A percentile compares a stretch with the other conserved stretches of the same genome.
These are phyloP conservation scores for Calendula officinalis DNA, from an alignment of 129 eudicot species.

Conservation along the genomic window DNA sequence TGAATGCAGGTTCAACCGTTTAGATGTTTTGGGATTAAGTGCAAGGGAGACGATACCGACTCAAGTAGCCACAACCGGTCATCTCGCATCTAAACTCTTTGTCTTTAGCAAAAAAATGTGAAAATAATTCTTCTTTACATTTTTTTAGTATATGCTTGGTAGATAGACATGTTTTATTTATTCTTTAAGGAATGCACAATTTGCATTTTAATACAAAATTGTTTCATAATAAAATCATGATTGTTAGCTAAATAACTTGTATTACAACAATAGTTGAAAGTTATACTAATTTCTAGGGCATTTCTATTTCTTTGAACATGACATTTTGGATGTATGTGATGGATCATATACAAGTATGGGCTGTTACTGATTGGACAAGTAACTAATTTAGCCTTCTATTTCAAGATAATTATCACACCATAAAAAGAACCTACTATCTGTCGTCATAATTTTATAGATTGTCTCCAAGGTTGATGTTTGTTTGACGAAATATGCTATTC, in stretches of 20 bases:
- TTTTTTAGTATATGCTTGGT: neutral
- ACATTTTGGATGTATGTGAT: constrained; percentile 10
- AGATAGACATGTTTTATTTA: neutral
- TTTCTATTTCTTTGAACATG: neutral
- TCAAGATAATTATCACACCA: constrained; percentile 1
- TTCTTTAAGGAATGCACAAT: neutral
- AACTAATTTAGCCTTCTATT: constrained; percentile 6
- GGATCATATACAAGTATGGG: neutral
- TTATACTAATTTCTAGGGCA: neutral
- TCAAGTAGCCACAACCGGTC: constrained; percentile 44
- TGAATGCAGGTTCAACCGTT: constrained; percentile 52
- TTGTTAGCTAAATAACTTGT: no score
- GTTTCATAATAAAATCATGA: neutral
- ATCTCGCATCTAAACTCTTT: constrained; percentile 33
- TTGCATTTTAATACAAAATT: neutral
- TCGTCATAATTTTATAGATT: no score
- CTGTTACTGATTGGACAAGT: constrained; percentile 20
- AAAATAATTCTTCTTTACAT: constrained; percentile 20
- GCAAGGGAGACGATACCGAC: constrained; percentile 53
- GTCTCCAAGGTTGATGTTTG: no score
- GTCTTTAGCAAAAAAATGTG: constrained; percentile 3
- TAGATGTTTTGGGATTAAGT: constrained; percentile 56
- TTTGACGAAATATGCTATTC: no score
- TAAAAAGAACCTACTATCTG: neutral
- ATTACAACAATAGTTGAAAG: no score